Evolutionary conservation across 2,329 filamentous ascomycete species (phyloP), one percentile per base, ranked within the genome.

Genomic region (Pestalotiopsis sp.): DNA sequence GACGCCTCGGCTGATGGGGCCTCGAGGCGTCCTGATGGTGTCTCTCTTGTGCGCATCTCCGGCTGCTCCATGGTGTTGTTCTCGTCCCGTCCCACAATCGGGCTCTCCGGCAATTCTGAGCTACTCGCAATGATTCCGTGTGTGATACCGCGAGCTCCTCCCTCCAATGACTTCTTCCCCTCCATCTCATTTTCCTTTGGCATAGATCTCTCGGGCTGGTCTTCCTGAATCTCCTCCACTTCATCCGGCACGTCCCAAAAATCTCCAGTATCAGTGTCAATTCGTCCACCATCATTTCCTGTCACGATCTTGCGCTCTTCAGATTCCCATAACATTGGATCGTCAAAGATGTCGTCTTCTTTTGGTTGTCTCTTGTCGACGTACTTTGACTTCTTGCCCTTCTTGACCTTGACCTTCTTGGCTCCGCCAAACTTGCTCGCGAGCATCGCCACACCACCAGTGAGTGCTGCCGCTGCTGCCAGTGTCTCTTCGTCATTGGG

Each of bases 311-410:
- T 83, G 69, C 79, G 80, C 59, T 84, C 80, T 13, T 79, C 78
- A 27, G 80, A 81, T 72, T 86, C 82, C 82, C 82, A 83, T 31
- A 84, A 74, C 17, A 79, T 76, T 64, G 81, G 76, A 71, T 85
- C 81, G 70, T 86, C 81, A 74, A 84, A 83, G 38, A 83, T 73
- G 71, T 85, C 82, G 59, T 85, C 82, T 14, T 81, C 79, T 63
- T 75, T 75, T 13, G 78, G 68, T 45, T 77, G 74, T 70, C 80
- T 77, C 70, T 81, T 81, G 71, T 84, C 83, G 69, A 80, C 75
- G 61, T 80, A 79, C 59, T 79, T 75, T 69, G 76, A 77, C 64
- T 81, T 79, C 66, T 81, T 80, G 70, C 78, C 79, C 57, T 71
- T 76, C 69, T 79, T 80, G 56, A 74, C 77, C 68, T 78, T 82